Conservation (phyloP, 495 filamentous ascomycete species). For the Penicillium taxi region DNA sequence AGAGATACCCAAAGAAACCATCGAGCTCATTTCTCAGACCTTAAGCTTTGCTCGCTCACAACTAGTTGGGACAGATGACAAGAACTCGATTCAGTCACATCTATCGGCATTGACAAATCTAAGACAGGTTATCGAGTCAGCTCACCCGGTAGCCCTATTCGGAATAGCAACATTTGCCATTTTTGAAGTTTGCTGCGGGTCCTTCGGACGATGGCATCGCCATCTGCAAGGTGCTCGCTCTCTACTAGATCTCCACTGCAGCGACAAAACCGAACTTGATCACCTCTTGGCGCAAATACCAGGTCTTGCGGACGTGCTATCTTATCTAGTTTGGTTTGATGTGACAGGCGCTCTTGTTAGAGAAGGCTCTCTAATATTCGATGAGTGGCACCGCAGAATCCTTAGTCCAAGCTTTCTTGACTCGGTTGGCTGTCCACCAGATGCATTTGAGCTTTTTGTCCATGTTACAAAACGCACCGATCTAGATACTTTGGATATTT, state of each 20-base stretch:
- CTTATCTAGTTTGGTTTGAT: constrained; percentile 30
- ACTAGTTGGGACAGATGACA: constrained; percentile 15
- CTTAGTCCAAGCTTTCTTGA: constrained; percentile 17
- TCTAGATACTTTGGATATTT: constrained; percentile 9
- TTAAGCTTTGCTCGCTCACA: constrained; percentile 19
- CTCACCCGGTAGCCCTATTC: constrained; percentile 26
- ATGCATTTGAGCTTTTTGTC: constrained; percentile 25
- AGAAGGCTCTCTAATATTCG: constrained; percentile 20
- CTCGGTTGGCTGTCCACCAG: constrained; percentile 25
- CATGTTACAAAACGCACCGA: constrained; percentile 13
- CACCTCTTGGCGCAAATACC: constrained; percentile 14
- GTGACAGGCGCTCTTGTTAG: constrained; percentile 21
- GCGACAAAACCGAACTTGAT: constrained; percentile 18
- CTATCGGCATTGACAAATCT: constrained; percentile 22
- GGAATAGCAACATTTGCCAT: constrained; percentile 30
- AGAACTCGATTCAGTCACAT: constrained; percentile 23
- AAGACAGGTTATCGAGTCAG: constrained; percentile 22
- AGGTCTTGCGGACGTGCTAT: constrained; percentile 21
- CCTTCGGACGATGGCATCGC: constrained; percentile 27
- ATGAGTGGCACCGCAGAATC: constrained; percentile 27
- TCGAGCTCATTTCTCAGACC: constrained; percentile 22
- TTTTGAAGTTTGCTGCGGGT: constrained; percentile 27
- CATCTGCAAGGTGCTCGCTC: constrained; percentile 30
- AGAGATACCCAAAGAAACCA: constrained; percentile 18
- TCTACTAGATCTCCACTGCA: constrained; percentile 27